A percentile compares a stretch with the other conserved stretches of the same genome.
These are phyloP conservation scores for Viola pubescens DNA, from an alignment of 441 rosid species.

Conservation along the genomic window DNA sequence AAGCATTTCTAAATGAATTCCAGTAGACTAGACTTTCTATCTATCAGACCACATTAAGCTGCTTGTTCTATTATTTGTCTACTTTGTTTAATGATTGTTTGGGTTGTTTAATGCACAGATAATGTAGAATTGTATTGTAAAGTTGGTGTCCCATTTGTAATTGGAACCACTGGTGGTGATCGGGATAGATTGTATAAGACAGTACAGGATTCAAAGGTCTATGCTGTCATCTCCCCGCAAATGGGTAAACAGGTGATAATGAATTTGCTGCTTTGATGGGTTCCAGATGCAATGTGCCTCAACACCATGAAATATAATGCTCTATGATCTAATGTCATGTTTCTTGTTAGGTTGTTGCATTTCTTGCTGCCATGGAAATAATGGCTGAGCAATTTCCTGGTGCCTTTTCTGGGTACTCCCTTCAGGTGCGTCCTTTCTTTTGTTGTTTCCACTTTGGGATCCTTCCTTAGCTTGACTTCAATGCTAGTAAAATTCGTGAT, in stretches of 20 bases:
- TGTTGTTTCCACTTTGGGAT: not conserved
- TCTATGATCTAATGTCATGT: constrained; percentile 12
- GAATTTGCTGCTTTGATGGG: not conserved
- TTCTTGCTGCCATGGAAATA: constrained; percentile 91
- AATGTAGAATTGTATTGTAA: constrained; percentile 68
- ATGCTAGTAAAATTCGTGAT: no score
- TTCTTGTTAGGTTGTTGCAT: constrained; percentile 64
- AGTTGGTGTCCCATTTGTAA: constrained; percentile 83
- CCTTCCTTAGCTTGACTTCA: no score
- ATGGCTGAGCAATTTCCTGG: constrained; percentile 89
- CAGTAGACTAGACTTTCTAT: no score
- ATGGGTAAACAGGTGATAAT: constrained; percentile 72
- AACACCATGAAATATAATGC: not conserved
- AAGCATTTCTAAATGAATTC: no score
- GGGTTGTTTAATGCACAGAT: constrained; percentile 17
- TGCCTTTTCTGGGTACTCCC: constrained; percentile 75
- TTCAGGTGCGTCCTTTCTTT: constrained; percentile 39
- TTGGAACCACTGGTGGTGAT: constrained; percentile 92
- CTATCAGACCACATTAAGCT: no score
- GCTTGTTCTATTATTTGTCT: not conserved
- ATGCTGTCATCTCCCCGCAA: constrained; percentile 81
- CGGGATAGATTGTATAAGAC: constrained; percentile 48
- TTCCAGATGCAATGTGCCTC: not conserved
- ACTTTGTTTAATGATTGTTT: not conserved
- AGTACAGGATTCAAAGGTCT: constrained; percentile 47